Evolutionary conservation across 495 filamentous ascomycete genomes (phyloP).

Genomic region (Apiosordaria backusii): DNA sequence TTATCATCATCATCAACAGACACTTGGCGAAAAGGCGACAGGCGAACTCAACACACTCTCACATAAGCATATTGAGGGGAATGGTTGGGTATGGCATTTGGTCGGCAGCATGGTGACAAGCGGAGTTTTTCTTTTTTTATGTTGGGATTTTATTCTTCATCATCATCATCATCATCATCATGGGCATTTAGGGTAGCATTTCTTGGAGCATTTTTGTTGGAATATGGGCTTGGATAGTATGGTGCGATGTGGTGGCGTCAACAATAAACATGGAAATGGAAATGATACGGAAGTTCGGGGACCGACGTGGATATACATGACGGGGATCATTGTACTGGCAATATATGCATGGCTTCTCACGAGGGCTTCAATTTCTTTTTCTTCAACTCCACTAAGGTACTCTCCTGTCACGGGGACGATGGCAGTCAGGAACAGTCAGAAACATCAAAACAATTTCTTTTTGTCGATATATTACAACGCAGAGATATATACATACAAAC

Average conservation of each 20-base stretch:
- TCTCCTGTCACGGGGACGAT: neutral
- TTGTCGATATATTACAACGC: constrained; percentile 1
- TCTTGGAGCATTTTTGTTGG: neutral
- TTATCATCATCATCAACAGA: neutral
- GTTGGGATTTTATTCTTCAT: neutral
- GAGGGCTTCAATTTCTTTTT: neutral
- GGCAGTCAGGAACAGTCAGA: neutral
- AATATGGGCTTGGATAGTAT: neutral
- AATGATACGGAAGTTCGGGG: neutral
- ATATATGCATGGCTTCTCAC: neutral
- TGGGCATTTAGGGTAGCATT: neutral
- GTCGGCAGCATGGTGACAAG: neutral
- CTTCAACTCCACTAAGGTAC: neutral
- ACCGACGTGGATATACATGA: neutral
- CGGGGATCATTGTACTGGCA: neutral
- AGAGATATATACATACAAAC: neutral
- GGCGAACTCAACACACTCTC: neutral
- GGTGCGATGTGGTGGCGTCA: neutral
- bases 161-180: neutral
- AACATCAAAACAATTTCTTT: neutral
- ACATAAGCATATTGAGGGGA: neutral
- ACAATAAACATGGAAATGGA: neutral
- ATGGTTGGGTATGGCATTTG: neutral
- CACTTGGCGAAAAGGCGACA: neutral
- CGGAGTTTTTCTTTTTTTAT: neutral